Base-by-base conservation (phyloP, 805 yeast genomes). In the Wickerhamiella siamensis region DNA sequence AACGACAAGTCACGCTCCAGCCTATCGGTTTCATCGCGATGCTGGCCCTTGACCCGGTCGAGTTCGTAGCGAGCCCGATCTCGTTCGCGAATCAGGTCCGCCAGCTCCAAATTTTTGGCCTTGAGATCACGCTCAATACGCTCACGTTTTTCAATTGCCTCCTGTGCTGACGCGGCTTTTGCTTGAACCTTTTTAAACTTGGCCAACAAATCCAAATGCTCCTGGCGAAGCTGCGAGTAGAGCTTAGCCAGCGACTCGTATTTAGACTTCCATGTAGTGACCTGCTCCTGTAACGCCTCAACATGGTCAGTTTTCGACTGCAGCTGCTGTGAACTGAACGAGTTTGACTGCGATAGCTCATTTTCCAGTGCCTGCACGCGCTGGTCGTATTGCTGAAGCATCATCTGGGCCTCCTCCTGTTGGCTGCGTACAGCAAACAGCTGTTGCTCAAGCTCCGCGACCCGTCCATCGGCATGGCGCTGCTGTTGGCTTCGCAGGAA, bases 201-300 rank as follows among this genome's bases (percentile, higher is more conserved):
- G 40, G 80, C 69, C 55, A 87, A 69, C 43, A 86, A 62, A 47
- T 77, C 80, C 54, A 87, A 68, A 57, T 87, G 95, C 61, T 87
- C 96, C 61, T 83, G 93, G 56, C 96, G 79, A 51, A 87, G 67
- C 61, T 86, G 95, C 2, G 94, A 78, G 59, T 87, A 87, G 49
- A 87, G 67, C 54, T 83, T 83, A 4, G 95, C 95, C 47, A 87
- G 68, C 0, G 91, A 71, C 55, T 86, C 95, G 61, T 87, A 87
- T 63, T 87, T 87, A 41, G 73, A 74, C 47, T 82, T 75, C 94
- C 95, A 87, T 46, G 73, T 71, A 21, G 60, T 65, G 33, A 81
- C 69, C 60, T 86, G 94, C 41, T 82, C 87, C 53, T 79, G 84
- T 36, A 83, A 58, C 41, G 71, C 67, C 41, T 60, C 69, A 37